These are phyloP conservation scores for Suillus brevipes DNA, from an alignment of 768 basidiomycete species.

Conservation along the genomic window DNA sequence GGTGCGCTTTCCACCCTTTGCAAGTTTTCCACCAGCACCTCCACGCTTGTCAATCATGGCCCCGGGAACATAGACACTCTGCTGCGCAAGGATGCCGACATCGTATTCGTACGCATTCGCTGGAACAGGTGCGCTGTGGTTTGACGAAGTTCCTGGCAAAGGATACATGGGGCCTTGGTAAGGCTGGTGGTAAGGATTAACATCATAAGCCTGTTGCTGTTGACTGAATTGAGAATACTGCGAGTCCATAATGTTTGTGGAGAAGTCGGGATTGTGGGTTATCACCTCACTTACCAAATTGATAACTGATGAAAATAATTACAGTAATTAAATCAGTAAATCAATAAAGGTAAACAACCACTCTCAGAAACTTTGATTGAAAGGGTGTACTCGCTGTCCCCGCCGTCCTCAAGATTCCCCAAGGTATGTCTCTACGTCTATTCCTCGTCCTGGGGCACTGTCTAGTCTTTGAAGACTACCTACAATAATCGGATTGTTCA, in stretches of 20 bases:
- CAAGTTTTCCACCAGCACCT: constrained; percentile 80
- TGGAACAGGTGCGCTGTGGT: constrained; percentile 77
- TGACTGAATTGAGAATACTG: constrained; percentile 49
- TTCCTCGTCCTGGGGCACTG: not conserved
- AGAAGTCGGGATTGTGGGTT: constrained; percentile 2
- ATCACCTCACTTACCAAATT: not conserved
- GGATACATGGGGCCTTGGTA: constrained; percentile 77
- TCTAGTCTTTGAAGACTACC: not conserved
- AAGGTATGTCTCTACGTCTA: constrained; percentile 37
- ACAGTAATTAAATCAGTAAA: constrained; percentile 14
- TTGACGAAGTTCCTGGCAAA: constrained; percentile 59
- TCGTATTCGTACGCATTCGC: constrained; percentile 93
- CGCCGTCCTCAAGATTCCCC: constrained; percentile 34
- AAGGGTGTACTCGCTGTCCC: constrained; percentile 26
- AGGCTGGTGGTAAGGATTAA: constrained; percentile 81
- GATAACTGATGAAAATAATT: constrained; percentile 3
- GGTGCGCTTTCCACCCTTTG: constrained; percentile 87
- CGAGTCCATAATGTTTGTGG: constrained; percentile 28
- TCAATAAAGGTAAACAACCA: constrained; percentile 32
- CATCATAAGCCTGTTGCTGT: constrained; percentile 57
- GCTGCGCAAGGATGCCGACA: constrained; percentile 86
- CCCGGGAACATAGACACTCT: constrained; percentile 90
- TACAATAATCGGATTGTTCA: not conserved
- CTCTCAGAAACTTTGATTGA: constrained; percentile 14
- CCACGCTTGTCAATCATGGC: constrained; percentile 89